Evolutionary conservation across 2,329 filamentous ascomycete genomes (phyloP).

Genomic region (Tolypocladium sp.): DNA sequence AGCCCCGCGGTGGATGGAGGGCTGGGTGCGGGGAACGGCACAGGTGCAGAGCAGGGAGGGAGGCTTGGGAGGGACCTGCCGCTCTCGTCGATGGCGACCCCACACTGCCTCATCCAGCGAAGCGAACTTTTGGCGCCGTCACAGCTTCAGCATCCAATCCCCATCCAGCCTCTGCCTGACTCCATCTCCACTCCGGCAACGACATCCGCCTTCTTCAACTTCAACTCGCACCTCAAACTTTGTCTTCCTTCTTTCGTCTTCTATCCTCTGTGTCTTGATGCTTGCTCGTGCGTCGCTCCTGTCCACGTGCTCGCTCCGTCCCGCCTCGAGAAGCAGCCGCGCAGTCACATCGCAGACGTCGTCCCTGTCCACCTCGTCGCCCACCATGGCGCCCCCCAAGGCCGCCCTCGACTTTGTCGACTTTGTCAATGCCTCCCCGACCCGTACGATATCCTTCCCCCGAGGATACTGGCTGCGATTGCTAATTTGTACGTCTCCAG

Average conservation of each 20-base stretch:
- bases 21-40: neutral
- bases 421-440: slow-evolving; percentile 91
- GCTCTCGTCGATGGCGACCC: neutral
- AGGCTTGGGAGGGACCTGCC: neutral
- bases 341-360: neutral
- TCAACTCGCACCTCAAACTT: neutral
- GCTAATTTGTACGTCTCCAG: slow-evolving; percentile 33
- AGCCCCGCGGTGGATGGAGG: neutral
- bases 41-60: neutral
- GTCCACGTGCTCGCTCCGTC: neutral
- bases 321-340: neutral
- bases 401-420: slow-evolving; percentile 76
- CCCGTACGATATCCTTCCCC: slow-evolving; percentile 49
- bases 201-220: neutral
- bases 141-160: neutral
- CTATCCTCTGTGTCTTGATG: neutral
- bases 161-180: neutral
- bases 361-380: slow-evolving; percentile 18
- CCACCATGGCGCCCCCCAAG: slow-evolving; percentile 42
- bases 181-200: neutral
- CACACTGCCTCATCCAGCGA: neutral
- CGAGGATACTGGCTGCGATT: neutral
- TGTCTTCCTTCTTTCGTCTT: neutral
- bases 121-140: neutral
- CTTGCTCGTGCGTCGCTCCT: neutral